Evolutionary conservation across 2,329 filamentous ascomycete species (phyloP).

Genomic region (Botrytis fragariae): DNA sequence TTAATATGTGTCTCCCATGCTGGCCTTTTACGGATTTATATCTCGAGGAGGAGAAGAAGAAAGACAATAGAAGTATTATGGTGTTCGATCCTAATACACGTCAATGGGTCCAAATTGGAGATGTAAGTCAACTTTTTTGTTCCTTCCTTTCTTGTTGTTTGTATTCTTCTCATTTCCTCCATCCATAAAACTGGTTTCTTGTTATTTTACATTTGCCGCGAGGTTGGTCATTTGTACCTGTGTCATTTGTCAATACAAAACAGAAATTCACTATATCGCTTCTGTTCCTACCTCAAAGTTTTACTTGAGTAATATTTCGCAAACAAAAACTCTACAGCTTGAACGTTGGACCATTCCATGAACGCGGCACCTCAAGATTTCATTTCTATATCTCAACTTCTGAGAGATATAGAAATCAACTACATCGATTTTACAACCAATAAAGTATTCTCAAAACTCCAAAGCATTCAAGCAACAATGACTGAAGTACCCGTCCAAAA

Average conservation of each 20-base stretch:
- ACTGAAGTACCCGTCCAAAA: constrained; percentile 46
- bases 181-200: neutral
- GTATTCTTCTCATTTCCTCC: neutral
- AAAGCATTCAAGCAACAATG: constrained; percentile 37
- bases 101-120: constrained; percentile 24
- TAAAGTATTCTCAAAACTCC: neutral
- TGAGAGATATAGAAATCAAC: neutral
- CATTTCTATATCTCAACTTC: neutral
- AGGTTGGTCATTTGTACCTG: neutral
- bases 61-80: constrained; percentile 19
- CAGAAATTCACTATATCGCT: neutral
- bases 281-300: neutral
- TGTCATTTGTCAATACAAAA: neutral
- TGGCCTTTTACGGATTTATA: constrained; percentile 30
- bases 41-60: constrained; percentile 31
- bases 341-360: neutral
- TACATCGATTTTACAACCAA: neutral
- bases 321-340: too few species aligned
- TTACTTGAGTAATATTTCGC: neutral
- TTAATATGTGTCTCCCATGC: constrained; percentile 30
- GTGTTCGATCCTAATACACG: constrained; percentile 27
- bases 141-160: neutral
- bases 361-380: neutral
- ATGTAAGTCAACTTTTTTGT: constrained; percentile 20
- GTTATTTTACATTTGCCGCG: neutral